These are phyloP conservation scores for Pelargonium exstipulatum DNA, from an alignment of 441 rosid species.

Conservation along the genomic window DNA sequence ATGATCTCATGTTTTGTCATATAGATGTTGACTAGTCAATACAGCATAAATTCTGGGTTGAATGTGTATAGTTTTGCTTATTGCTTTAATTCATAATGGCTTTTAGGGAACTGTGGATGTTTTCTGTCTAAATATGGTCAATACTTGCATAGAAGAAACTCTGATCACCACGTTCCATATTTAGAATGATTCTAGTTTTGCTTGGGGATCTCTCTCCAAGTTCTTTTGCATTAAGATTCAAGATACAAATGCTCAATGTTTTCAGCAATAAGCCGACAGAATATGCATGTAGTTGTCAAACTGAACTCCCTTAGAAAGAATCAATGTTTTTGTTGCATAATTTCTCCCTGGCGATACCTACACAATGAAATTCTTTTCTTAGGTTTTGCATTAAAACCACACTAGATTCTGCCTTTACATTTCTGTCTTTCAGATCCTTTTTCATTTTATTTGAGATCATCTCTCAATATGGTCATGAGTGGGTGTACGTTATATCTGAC, in stretches of 20 bases:
- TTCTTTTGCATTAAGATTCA: neutral
- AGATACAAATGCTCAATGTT: neutral
- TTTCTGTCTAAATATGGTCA: neutral
- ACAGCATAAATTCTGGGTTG: neutral
- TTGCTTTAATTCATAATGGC: too few species aligned
- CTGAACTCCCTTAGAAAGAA: neutral
- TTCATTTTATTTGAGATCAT: constrained; percentile 10
- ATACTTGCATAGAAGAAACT: neutral
- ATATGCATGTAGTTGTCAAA: neutral
- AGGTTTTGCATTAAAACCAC: neutral
- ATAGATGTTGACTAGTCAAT: constrained; percentile 9
- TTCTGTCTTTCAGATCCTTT: neutral
- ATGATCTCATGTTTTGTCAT: constrained; percentile 4
- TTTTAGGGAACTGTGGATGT: neutral
- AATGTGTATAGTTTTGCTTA: neutral
- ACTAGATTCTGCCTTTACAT: constrained; percentile 1
- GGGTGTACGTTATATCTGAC: constrained; percentile 22
- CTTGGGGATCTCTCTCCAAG: neutral
- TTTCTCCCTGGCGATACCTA: too few species aligned
- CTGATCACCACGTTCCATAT: neutral
- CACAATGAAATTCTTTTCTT: neutral
- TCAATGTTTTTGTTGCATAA: neutral
- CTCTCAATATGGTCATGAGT: constrained; percentile 9
- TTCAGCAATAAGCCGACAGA: neutral
- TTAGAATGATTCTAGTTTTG: neutral